Evolutionary conservation across 495 filamentous ascomycete genomes (phyloP).

Genomic region (Aspergillus biplanus): DNA sequence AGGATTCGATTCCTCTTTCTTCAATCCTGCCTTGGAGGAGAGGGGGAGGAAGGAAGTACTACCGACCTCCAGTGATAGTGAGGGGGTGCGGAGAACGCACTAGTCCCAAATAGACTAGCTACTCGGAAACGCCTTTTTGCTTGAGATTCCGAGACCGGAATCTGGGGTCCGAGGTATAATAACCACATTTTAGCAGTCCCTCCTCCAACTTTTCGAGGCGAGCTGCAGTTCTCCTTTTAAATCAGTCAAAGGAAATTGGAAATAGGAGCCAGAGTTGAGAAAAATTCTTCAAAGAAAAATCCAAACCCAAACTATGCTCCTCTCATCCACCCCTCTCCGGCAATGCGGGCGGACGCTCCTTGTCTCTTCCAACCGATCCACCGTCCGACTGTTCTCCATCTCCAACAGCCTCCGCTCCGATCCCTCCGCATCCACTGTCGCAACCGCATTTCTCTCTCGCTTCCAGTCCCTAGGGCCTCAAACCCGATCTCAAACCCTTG

Average conservation of each 20-base stretch:
- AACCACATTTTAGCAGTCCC: slow-evolving; percentile 2
- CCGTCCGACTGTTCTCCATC: slow-evolving; percentile 20
- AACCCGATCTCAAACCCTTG: slow-evolving; percentile 52
- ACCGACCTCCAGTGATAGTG: not conserved
- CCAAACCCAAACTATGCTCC: slow-evolving; percentile 9
- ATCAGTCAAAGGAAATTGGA: not conserved
- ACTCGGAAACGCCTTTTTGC: slow-evolving; percentile 22
- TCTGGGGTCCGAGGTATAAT: slow-evolving; percentile 12
- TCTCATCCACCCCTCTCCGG: slow-evolving; percentile 1
- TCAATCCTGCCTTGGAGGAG: not conserved
- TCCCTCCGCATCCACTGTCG: slow-evolving; percentile 35
- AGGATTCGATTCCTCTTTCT: too few species aligned
- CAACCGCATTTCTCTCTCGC: slow-evolving; percentile 46
- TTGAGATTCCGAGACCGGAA: slow-evolving; percentile 21
- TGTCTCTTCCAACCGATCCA: slow-evolving; percentile 1
- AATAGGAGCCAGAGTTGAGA: not conserved
- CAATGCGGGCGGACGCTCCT: slow-evolving; percentile 4
- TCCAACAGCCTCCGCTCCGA: slow-evolving; percentile 13
- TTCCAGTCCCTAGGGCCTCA: slow-evolving; percentile 48
- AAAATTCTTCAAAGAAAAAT: not conserved
- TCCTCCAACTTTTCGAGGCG: not conserved
- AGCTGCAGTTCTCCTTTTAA: slow-evolving; percentile 5
- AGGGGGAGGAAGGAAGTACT: not conserved
- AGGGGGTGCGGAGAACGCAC: not conserved
- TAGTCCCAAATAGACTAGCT: slow-evolving; percentile 3